Percentiles rank a stretch among this genome's conserved stretches.
Conservation (phyloP, 2,329 filamentous ascomycete species). For the Trichophyton mentagrophytes region DNA sequence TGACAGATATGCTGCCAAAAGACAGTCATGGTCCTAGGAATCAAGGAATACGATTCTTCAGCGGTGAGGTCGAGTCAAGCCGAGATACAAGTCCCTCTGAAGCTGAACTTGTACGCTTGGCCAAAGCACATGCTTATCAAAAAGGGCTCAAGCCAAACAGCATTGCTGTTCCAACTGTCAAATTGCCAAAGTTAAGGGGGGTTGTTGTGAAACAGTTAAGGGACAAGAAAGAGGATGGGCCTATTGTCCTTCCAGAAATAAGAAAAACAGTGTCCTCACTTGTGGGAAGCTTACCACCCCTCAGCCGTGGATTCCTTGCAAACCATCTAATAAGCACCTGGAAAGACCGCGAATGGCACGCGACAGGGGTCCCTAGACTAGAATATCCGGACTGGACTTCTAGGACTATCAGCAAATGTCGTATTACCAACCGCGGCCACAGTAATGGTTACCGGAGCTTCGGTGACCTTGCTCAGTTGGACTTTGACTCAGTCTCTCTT, state of each 20-base stretch:
- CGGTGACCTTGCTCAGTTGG: conserved; percentile 8
- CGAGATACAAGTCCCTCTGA: not conserved
- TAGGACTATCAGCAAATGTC: conserved; percentile 4
- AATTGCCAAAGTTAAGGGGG: not conserved
- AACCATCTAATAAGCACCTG: not conserved
- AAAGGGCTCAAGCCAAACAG: not conserved
- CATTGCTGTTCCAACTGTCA: not conserved
- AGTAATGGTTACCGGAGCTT: conserved; percentile 9
- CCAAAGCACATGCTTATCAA: not conserved
- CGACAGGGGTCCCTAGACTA: not conserved
- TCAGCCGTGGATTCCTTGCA: not conserved
- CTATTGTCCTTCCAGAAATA: not conserved
- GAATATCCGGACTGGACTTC: conserved; percentile 1
- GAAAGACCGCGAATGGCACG: not conserved
- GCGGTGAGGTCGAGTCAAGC: not conserved
- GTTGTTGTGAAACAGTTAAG: not conserved
- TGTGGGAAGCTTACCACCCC: not conserved
- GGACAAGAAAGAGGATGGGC: not conserved
- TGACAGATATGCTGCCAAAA: not conserved
- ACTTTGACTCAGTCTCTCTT: conserved; percentile 7
- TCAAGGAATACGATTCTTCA: not conserved
- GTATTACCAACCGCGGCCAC: conserved; percentile 6
- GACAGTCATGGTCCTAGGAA: not conserved
- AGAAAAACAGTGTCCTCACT: not conserved
- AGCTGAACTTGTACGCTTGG: not conserved